Percentiles rank a stretch among this genome's conserved stretches.
These are phyloP conservation scores for Fraxinus ornus DNA, from an alignment of 305 asterid species.

Conservation along the genomic window DNA sequence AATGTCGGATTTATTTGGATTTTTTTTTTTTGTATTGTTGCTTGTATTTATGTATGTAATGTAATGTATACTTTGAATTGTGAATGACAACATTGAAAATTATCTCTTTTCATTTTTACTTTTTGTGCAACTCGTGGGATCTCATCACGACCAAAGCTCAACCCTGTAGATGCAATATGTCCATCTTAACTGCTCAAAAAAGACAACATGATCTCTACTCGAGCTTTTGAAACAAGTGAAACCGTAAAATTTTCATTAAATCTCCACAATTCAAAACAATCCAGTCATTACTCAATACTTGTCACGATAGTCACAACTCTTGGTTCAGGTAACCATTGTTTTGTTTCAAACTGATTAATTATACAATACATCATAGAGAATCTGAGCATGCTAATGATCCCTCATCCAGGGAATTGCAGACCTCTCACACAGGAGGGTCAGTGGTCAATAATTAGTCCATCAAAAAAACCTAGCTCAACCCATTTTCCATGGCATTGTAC, in stretches of 20 bases:
- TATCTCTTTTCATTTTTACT: background rate
- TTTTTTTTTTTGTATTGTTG: background rate
- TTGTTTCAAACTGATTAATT: background rate
- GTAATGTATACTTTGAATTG: background rate
- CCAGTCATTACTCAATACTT: background rate
- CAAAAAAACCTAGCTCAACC: background rate
- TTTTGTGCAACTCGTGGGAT: background rate
- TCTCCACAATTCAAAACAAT: background rate
- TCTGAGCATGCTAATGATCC: background rate
- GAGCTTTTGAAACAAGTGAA: background rate
- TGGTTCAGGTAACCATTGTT: background rate
- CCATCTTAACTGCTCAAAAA: background rate
- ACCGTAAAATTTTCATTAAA: background rate
- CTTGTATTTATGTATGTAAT: background rate
- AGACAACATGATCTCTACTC: constrained; percentile 1
- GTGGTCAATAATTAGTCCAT: background rate
- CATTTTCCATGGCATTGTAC: constrained; percentile 27
- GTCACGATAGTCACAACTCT: background rate
- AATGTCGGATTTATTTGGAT: background rate
- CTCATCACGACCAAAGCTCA: background rate
- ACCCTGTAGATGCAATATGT: background rate
- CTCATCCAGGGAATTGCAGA: background rate
- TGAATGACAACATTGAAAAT: background rate
- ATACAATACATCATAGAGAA: background rate
- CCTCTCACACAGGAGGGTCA: background rate